Evolutionary conservation across 2,329 filamentous ascomycete species (phyloP).

Genomic region (Trichoderma gracile): DNA sequence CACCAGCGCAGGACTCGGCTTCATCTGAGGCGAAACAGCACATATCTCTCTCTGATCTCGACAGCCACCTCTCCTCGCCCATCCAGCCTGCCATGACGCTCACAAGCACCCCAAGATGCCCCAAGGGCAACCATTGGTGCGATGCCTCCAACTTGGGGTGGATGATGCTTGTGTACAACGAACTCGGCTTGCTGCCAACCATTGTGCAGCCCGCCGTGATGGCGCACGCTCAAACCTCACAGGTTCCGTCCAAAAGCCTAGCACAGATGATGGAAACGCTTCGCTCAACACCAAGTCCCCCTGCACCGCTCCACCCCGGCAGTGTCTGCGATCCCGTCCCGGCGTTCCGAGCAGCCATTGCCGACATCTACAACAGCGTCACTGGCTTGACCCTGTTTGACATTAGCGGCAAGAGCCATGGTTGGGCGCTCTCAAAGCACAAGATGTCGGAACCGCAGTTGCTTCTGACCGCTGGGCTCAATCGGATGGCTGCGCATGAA

Average conservation of each 20-base stretch:
- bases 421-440: conserved; percentile 51
- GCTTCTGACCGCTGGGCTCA: conserved; percentile 34
- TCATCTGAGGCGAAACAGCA: conserved; percentile 25
- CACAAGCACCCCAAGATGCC: conserved; percentile 48
- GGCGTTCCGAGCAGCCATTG: conserved; percentile 49
- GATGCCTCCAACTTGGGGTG: conserved; percentile 56
- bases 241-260: conserved; percentile 43
- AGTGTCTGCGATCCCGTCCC: conserved; percentile 53
- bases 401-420: conserved; percentile 49
- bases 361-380: conserved; percentile 54
- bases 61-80: conserved; percentile 27
- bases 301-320: conserved; percentile 43
- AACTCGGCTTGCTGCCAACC: conserved; percentile 47
- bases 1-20: conserved; percentile 31
- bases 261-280: conserved; percentile 49
- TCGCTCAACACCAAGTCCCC: conserved; percentile 47
- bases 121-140: conserved; percentile 51
- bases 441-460: conserved; percentile 40
- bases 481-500: conserved; percentile 39
- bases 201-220: conserved; percentile 40
- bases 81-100: conserved; percentile 32
- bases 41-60: conserved; percentile 30
- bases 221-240: conserved; percentile 30
- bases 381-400: conserved; percentile 51
- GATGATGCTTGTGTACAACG: conserved; percentile 54